Base-by-base conservation (phyloP, 345 rosid species). In the Salix arbutifolia region DNA sequence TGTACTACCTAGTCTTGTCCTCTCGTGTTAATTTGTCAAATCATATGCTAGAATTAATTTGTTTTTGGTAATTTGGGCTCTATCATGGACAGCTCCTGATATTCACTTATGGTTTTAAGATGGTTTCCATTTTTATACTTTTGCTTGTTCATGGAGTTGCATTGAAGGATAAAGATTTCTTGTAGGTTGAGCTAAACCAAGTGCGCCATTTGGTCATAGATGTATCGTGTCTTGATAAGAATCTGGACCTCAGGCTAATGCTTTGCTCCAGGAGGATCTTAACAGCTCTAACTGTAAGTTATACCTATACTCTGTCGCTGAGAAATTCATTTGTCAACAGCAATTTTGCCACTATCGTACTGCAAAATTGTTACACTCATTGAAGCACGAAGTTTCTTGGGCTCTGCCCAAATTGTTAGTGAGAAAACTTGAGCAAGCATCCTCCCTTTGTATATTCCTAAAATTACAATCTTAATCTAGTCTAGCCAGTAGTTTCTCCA, bases 201-300 rank as follows among this genome's bases (percentile, higher is more conserved):
- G 65, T 85, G 46, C 87, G 91, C 61, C 85, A 91, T 66, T 75
- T 91, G 86, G 83, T 89, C 53, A 75, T 68, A 28, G 96, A 92
- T 76, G 68, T 89, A 52, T 88, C 91, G 0, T 91, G 91, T 81
- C 86, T 88, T 68, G 83, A 84, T 72, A 89, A 83, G 86, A 81
- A 87, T 88, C 77, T 90, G 5, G 97, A 91, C 78, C 75, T 93
- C 80, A 89, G 97, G 87, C 79, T 93, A 38, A 82, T 86, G 89
- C 78, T 91, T 12, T 12, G 79, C 78, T 44, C 86, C 61, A 91
- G 89, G 77, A 88, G 84, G 79, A 84, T 81, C 64, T 33, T 86
- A 52, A 78, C 82, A 10, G 25, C 73, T 76, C 84, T 84, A 21
- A 72, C 79, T 1, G 92, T 89, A 76, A 90, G 89, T 4, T 33